Conservation (phyloP, 2,329 filamentous ascomycete genomes). For the Parascedosporium putredinis region DNA sequence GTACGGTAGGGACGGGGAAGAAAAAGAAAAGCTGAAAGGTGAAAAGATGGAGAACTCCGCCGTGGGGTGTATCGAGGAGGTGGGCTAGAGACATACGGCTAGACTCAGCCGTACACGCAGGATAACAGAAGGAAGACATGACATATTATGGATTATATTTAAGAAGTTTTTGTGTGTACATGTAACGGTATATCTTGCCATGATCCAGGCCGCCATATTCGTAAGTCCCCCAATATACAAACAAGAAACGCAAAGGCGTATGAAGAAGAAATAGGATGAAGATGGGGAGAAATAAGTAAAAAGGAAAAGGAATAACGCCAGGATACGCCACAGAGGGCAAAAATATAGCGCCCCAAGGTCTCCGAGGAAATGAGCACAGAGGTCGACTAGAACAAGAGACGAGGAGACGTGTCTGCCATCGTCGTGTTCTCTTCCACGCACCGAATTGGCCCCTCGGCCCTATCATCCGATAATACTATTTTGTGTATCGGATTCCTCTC, state of each 20-base stretch:
- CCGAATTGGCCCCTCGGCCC: no score
- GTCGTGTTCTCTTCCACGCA: no score
- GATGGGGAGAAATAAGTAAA: no score
- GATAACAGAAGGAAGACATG: neutral
- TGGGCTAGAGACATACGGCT: neutral
- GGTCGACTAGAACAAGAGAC: no score
- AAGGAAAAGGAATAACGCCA: neutral
- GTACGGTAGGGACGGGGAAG: no score
- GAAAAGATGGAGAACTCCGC: no score
- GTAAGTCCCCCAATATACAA: neutral
- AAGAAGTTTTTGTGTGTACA: neutral
- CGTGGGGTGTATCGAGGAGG: neutral
- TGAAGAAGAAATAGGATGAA: neutral
- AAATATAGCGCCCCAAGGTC: no score
- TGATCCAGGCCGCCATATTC: neutral
- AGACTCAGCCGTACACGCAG: neutral
- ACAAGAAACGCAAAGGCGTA: neutral
- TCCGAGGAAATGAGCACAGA: no score
- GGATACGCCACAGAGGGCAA: no score
- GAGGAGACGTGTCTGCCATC: no score
- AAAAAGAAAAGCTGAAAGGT: no score
- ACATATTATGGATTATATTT: neutral
- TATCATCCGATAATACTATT: neutral
- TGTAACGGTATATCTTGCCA: neutral
- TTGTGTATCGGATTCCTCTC: neutral